phyloP scores from a whole-genome alignment of 176 grass and related monocot species.

The Carex scoparia region DNA sequence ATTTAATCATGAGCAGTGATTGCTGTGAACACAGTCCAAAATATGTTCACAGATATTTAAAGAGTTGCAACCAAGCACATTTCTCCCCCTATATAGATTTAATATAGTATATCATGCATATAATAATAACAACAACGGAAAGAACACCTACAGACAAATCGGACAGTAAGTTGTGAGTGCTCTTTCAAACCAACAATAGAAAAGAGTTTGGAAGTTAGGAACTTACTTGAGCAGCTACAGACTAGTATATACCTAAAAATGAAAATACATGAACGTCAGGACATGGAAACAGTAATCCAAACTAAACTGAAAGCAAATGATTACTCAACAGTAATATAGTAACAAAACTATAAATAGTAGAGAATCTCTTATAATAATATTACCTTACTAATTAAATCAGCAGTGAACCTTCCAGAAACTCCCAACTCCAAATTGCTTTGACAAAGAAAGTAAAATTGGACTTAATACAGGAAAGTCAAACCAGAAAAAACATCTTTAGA shows the following conservation, averaged over 20 bases:
- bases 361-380: conserved; percentile 25
- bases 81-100: neutral
- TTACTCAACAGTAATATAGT: neutral
- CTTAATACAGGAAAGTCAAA: conserved; percentile 25
- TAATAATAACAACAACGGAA: neutral
- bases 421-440: conserved; percentile 57
- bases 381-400: conserved; percentile 54
- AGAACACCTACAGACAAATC: neutral
- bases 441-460: conserved; percentile 61
- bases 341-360: neutral
- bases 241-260: conserved; percentile 20
- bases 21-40: neutral
- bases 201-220: neutral
- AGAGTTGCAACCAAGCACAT: neutral
- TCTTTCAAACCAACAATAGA: neutral
- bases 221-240: conserved; percentile 27
- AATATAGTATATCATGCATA: neutral
- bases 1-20: neutral
- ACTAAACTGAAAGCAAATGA: neutral
- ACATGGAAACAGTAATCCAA: neutral
- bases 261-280: neutral
- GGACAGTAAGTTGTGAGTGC: neutral
- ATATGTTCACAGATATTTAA: neutral
- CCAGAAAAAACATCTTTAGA: neutral
- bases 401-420: conserved; percentile 40